phyloP scores from a whole-genome alignment of 2,329 filamentous ascomycete species.

The Colletotrichum theobromicola region DNA sequence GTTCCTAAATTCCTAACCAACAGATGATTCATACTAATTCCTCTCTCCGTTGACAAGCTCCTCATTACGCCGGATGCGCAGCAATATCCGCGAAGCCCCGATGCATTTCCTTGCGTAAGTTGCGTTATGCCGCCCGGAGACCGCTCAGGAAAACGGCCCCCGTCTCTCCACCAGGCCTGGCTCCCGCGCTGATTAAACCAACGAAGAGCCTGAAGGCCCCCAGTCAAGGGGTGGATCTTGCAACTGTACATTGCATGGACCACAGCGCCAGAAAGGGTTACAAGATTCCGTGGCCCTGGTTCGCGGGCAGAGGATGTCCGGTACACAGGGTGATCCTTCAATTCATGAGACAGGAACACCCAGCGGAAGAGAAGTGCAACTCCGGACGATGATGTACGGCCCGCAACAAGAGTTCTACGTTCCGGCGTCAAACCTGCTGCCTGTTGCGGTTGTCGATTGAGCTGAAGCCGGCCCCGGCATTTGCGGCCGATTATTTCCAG shows the following conservation, averaged over 20 bases:
- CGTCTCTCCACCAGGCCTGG: neutral
- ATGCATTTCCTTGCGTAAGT: neutral
- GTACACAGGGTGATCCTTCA: neutral
- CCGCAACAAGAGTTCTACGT: neutral
- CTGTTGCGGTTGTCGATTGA: neutral
- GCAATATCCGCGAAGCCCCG: neutral
- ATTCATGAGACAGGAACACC: neutral
- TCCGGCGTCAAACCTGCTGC: neutral
- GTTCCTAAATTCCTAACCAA: neutral
- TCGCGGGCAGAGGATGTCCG: constrained; percentile 3
- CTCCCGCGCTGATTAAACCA: constrained; percentile 1
- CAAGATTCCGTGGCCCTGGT: constrained; percentile 14
- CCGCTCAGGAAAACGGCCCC: neutral
- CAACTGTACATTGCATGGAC: neutral
- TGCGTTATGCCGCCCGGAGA: neutral
- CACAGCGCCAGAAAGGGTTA: neutral
- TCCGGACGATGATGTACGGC: neutral
- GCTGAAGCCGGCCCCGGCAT: neutral
- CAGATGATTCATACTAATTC: neutral
- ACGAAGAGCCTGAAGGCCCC: neutral
- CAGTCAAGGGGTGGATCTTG: neutral
- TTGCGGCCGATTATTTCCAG: neutral
- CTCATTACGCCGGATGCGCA: neutral
- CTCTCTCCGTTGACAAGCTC: neutral
- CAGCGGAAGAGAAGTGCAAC: neutral